Evolutionary conservation across 2,329 filamentous ascomycete species (phyloP).

Genomic region (Falciphora oryzae): DNA sequence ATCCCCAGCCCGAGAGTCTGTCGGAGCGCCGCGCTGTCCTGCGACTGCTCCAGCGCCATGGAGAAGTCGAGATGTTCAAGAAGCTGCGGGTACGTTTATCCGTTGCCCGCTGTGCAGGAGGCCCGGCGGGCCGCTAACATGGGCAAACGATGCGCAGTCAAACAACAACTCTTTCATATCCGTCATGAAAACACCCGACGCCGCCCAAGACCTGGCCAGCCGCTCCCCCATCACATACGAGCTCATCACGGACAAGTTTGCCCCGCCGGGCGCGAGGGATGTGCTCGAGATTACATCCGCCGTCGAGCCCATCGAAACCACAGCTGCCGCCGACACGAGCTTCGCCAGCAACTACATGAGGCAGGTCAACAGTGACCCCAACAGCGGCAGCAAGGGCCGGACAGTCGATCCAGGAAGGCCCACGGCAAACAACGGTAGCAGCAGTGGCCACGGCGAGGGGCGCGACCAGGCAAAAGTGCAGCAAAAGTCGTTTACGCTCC

Average conservation of each 20-base stretch:
- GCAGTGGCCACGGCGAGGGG: not conserved
- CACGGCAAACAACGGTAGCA: not conserved
- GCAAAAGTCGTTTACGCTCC: slow-evolving; percentile 34
- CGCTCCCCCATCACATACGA: slow-evolving; percentile 44
- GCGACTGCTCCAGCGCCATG: slow-evolving; percentile 43
- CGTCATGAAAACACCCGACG: slow-evolving; percentile 35
- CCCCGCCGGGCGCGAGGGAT: slow-evolving; percentile 16
- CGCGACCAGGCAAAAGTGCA: slow-evolving; percentile 4
- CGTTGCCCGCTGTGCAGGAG: not conserved
- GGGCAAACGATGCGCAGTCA: not conserved
- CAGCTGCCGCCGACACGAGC: not conserved
- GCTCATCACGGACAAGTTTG: slow-evolving; percentile 25
- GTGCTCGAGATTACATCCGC: slow-evolving; percentile 14
- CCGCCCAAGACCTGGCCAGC: slow-evolving; percentile 33
- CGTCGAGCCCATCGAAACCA: slow-evolving; percentile 16
- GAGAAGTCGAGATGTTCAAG: slow-evolving; percentile 47
- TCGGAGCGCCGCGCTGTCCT: slow-evolving; percentile 50
- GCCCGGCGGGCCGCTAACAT: not conserved
- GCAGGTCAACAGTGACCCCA: not conserved
- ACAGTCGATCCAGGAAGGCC: not conserved
- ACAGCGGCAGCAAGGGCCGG: not conserved
- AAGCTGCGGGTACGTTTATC: slow-evolving; percentile 31
- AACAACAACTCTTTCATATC: slow-evolving; percentile 42
- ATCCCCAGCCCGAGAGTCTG: slow-evolving; percentile 45
- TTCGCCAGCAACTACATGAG: not conserved